Conservation (phyloP, 1,139 yeast genomes). For the Yamadazyma taylorii region DNA sequence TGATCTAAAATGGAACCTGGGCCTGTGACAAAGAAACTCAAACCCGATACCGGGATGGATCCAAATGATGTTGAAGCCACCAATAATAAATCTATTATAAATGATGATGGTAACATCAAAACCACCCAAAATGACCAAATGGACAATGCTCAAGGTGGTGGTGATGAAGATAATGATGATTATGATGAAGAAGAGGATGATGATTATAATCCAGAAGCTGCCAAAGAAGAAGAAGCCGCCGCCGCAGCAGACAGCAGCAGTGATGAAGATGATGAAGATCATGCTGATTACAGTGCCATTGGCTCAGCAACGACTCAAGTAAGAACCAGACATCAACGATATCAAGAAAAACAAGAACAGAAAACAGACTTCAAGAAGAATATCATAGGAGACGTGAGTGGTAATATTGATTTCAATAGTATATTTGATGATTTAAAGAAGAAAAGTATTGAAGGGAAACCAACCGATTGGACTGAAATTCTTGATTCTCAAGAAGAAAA, state of each 20-base stretch:
- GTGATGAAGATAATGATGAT: constrained; percentile 19
- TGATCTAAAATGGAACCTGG: too few relatives aligned
- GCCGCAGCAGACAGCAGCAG: constrained; percentile 25
- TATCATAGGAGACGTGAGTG: constrained; percentile 31
- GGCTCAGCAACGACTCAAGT: constrained; percentile 35
- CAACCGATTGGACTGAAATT: constrained; percentile 9
- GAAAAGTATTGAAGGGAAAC: constrained; percentile 40
- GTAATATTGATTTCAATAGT: constrained; percentile 34
- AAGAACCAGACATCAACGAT: constrained; percentile 38
- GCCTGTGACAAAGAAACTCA: too few relatives aligned
- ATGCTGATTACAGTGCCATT: constrained; percentile 37
- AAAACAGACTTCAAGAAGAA: constrained; percentile 16
- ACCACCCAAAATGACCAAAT: not conserved
- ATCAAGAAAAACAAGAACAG: constrained; percentile 16
- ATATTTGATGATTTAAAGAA: constrained; percentile 32
- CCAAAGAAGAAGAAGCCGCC: constrained; percentile 21
- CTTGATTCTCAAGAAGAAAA: constrained; percentile 17
- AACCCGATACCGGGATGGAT: too few relatives aligned
- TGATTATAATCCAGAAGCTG: constrained; percentile 58
- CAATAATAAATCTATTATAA: too few relatives aligned
- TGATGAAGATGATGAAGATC: constrained; percentile 23
- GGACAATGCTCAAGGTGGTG: constrained; percentile 7
- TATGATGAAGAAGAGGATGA: constrained; percentile 67
- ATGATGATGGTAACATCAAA: too few relatives aligned
- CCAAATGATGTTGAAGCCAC: too few relatives aligned